Base-by-base conservation (phyloP, 2,329 filamentous ascomycete species). In the Pseudocercospora crystallina region DNA sequence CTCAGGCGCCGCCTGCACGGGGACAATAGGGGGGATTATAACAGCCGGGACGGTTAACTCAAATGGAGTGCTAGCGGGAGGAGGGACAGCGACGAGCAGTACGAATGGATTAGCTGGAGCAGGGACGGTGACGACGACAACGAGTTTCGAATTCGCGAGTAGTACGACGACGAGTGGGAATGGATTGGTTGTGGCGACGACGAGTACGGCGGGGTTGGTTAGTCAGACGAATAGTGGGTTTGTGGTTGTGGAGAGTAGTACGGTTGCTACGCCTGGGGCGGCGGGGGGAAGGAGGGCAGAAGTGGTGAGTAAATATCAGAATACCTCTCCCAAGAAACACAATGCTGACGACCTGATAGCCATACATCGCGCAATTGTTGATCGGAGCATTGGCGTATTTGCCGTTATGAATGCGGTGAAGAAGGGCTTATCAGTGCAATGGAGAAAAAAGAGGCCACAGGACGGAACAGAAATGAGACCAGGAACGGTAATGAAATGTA, bases 1-100 rank as follows among this genome's bases (percentile, higher is more conserved):
- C 0, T 73, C 69, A 20, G 76, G 78, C 43, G 77, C 78, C 11
- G 76, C 71, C 26, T 85, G 82, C 61, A 84, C 81, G 0, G 82
- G 82, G 2, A 76, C 72, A 8, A 72, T 84, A 8, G 67, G 56
- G 8, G 63, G 63, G 13, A 56, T 66, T 26, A 63, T 67, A 11
- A 69, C 71, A 0, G 67, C 60, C 30, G 66, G 66, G 9, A 65
- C 62, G 8, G 52, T 69, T 35, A 57, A 61, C 34, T 55, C 54
- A 8, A 48, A 62, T 51, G 64, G 64, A 5, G 53, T 39, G 2
- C 17, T 63, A 13, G 59, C 65, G n/a, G 60, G 49, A n/a, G 62
- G 60, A 26, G 58, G 49, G 8, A 51, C 54, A 33, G 56, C 49
- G n/a, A 61, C 57, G 10, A 53, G 58, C 17, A 47, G 38, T 1